Evolutionary conservation across 108 stramenopile species (phyloP).

Genomic region (Pseudonitzschia pungens): DNA sequence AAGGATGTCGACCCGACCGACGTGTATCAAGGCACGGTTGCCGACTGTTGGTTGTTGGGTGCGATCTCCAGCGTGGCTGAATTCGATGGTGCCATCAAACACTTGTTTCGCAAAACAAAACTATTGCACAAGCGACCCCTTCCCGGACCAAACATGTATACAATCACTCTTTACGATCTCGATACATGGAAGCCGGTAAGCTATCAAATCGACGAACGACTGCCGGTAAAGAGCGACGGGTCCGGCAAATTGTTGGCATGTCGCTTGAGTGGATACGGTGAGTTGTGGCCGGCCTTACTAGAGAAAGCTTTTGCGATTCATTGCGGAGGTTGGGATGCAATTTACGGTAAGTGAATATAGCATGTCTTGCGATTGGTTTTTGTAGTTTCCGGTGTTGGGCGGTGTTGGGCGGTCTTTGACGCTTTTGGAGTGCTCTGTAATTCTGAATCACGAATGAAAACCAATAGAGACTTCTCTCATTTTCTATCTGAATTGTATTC

Average conservation of each 20-base stretch:
- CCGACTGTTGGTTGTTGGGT: conserved; percentile 49
- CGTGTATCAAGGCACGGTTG: conserved; percentile 44
- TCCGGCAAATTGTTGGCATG: conserved; percentile 34
- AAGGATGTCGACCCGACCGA: conserved; percentile 46
- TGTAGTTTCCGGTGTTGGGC: not conserved
- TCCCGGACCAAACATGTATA: conserved; percentile 38
- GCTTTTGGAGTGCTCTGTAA: no score
- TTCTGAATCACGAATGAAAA: no score
- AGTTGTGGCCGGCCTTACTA: conserved; percentile 43
- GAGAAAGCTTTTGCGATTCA: conserved; percentile 50
- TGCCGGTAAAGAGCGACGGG: conserved; percentile 29
- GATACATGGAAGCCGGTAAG: conserved; percentile 41
- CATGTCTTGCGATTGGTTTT: not conserved
- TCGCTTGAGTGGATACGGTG: conserved; percentile 42
- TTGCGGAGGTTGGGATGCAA: conserved; percentile 37
- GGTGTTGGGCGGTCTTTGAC: no score
- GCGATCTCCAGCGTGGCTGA: conserved; percentile 45
- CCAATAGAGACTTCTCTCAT: no score
- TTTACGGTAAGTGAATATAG: conserved; percentile 7
- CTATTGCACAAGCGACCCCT: conserved; percentile 31
- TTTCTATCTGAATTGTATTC: no score
- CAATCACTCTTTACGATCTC: conserved; percentile 38
- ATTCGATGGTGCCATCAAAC: conserved; percentile 52
- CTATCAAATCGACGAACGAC: conserved; percentile 43
- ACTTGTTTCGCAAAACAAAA: conserved; percentile 41